Conservation (phyloP, 768 basidiomycete species). For the Amanita exitialis region DNA sequence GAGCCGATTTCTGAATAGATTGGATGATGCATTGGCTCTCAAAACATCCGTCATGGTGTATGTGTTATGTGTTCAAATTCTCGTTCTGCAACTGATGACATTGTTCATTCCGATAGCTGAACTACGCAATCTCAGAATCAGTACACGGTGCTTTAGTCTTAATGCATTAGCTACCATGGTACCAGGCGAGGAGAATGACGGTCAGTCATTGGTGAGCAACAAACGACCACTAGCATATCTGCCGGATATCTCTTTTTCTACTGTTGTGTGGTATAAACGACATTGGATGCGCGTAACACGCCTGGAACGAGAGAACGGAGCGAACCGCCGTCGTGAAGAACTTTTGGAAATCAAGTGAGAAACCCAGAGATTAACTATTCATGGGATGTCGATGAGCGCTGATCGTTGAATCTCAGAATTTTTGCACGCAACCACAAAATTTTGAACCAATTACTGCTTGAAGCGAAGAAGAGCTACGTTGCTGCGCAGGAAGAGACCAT, state of each 20-base stretch:
- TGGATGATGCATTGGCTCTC: slow-evolving; percentile 71
- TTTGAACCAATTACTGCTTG: slow-evolving; percentile 42
- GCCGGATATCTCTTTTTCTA: slow-evolving; percentile 28
- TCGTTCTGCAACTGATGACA: too few species aligned
- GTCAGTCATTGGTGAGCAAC: slow-evolving; percentile 13
- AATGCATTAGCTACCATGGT: slow-evolving; percentile 20
- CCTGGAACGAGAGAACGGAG: slow-evolving; percentile 11
- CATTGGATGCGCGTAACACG: slow-evolving; percentile 33
- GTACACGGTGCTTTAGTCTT: too few species aligned
- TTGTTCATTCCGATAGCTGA: too few species aligned
- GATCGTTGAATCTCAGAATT: too few species aligned
- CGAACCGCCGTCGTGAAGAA: too few species aligned
- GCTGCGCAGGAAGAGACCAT: slow-evolving; percentile 42
- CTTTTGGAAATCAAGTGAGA: too few species aligned
- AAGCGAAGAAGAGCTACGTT: slow-evolving; percentile 42
- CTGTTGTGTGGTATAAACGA: slow-evolving; percentile 38
- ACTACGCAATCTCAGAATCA: too few species aligned
- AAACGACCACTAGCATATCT: slow-evolving; percentile 30
- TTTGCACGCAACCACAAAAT: slow-evolving; percentile 24
- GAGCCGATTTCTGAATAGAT: slow-evolving; percentile 21
- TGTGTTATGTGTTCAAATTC: slow-evolving; percentile 13
- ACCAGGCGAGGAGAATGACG: slow-evolving; percentile 27
- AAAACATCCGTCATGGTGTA: slow-evolving; percentile 49
- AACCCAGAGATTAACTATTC: too few species aligned
- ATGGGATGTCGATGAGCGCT: too few species aligned